These are phyloP conservation scores for Penicillium janthinellum DNA, from an alignment of 2,329 filamentous ascomycete genomes.

Conservation along the genomic window DNA sequence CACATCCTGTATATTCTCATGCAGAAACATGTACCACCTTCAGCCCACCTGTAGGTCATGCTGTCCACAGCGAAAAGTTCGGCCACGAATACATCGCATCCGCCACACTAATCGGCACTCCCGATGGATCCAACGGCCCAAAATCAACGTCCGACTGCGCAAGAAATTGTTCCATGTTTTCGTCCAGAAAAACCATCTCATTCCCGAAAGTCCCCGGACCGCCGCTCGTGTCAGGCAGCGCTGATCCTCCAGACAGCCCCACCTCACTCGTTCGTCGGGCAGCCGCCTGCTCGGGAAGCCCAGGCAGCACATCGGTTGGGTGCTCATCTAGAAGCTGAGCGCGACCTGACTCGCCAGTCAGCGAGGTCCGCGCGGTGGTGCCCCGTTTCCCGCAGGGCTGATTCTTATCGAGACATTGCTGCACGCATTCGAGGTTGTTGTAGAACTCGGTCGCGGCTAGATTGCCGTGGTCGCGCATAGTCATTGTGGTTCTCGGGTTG, in stretches of 20 bases:
- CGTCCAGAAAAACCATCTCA: conserved; percentile 20
- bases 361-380: background rate
- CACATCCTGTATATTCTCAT: background rate
- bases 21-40: background rate
- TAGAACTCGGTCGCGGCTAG: conserved; percentile 34
- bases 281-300: background rate
- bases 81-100: conserved; percentile 23
- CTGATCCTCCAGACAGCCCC: background rate
- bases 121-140: conserved; percentile 16
- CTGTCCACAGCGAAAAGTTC: conserved; percentile 21
- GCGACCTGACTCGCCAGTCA: background rate
- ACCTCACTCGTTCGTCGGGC: background rate
- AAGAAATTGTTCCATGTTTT: conserved; percentile 26
- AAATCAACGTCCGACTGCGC: conserved; percentile 20
- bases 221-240: conserved; percentile 8
- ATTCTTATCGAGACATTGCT: conserved; percentile 13
- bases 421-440: conserved; percentile 26
- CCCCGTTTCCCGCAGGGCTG: background rate
- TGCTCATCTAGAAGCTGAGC: background rate
- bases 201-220: conserved; percentile 1
- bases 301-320: background rate
- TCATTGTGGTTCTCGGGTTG: conserved; percentile 22
- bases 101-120: conserved; percentile 15
- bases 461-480: conserved; percentile 33
- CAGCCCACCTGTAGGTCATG: conserved; percentile 8